These are phyloP conservation scores for Phytophthora fragariaefolia DNA, from an alignment of 352 stramenopile genomes.

Conservation along the genomic window DNA sequence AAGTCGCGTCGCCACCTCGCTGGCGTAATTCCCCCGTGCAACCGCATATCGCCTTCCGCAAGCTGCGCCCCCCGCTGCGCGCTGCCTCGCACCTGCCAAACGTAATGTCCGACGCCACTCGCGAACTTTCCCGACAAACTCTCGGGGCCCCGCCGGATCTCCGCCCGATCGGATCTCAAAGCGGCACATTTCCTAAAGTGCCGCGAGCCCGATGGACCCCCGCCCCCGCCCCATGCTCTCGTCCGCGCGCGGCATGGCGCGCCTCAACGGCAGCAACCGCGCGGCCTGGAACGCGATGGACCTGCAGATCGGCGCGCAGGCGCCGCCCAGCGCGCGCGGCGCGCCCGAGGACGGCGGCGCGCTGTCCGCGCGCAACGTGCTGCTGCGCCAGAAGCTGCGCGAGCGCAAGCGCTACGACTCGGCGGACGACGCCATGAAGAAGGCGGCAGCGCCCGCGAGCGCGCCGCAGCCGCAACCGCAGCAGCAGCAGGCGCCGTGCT, in stretches of 20 bases:
- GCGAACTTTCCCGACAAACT: conserved; percentile 3
- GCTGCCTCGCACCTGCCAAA: too few species aligned
- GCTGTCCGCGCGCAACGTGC: conserved; percentile 79
- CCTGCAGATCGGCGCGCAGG: conserved; percentile 43
- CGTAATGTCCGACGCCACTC: too few species aligned
- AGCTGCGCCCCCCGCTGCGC: too few species aligned
- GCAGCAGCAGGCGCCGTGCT: conserved; percentile 18
- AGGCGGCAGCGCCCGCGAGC: conserved; percentile 30
- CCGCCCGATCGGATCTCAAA: conserved; percentile 21
- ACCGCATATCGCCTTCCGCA: too few species aligned
- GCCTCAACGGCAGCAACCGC: conserved; percentile 47
- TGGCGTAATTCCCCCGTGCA: too few species aligned
- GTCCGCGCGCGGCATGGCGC: conserved; percentile 34
- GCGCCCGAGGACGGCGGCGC: conserved; percentile 41
- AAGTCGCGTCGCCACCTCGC: conserved; percentile 6
- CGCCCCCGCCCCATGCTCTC: conserved; percentile 26
- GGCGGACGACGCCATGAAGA: conserved; percentile 83
- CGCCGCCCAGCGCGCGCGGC: conserved; percentile 18
- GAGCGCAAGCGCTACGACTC: conserved; percentile 88
- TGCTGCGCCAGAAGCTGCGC: conserved; percentile 72
- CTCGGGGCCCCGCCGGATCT: conserved; percentile 22
- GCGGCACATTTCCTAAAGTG: conserved; percentile 12
- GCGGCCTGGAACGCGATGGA: conserved; percentile 58
- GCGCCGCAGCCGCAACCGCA: neutral
- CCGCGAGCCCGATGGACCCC: conserved; percentile 33